These are phyloP conservation scores for Talaromyces stipitatus DNA, from an alignment of 495 filamentous ascomycete genomes.

Conservation along the genomic window DNA sequence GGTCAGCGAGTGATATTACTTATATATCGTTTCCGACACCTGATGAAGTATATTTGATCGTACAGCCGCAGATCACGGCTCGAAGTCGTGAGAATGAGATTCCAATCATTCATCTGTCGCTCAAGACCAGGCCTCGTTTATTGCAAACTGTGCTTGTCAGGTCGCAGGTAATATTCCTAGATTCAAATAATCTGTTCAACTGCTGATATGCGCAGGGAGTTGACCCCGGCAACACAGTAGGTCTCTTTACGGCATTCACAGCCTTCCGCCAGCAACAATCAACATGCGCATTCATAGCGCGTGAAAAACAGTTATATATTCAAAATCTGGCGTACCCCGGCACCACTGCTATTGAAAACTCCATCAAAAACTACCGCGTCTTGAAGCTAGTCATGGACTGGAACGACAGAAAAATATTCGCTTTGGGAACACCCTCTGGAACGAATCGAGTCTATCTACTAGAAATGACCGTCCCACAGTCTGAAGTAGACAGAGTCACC, in stretches of 20 bases:
- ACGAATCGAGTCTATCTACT: slow-evolving; percentile 17
- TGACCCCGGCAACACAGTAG: slow-evolving; percentile 15
- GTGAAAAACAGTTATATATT: slow-evolving; percentile 19
- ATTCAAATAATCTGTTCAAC: neutral
- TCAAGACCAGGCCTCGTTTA: neutral
- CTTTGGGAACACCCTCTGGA: slow-evolving; percentile 15
- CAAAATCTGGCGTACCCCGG: slow-evolving; percentile 8
- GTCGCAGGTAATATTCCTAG: neutral
- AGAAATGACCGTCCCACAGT: slow-evolving; percentile 15
- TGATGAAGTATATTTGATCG: slow-evolving; percentile 15
- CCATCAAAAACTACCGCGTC: slow-evolving; percentile 20
- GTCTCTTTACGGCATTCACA: slow-evolving; percentile 24
- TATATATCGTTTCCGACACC: slow-evolving; percentile 18
- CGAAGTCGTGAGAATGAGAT: slow-evolving; percentile 9
- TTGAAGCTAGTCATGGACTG: slow-evolving; percentile 18
- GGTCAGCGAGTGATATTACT: slow-evolving; percentile 15
- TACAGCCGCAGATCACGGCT: slow-evolving; percentile 17
- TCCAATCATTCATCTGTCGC: neutral
- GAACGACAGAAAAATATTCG: slow-evolving; percentile 15
- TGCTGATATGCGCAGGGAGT: slow-evolving; percentile 6
- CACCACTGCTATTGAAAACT: slow-evolving; percentile 7
- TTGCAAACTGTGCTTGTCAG: neutral
- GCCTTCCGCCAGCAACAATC: slow-evolving; percentile 10
- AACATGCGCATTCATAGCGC: slow-evolving; percentile 19
- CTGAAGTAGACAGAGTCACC: slow-evolving; percentile 4